A percentile compares a stretch with the other conserved stretches of the same genome.
phyloP scores from a whole-genome alignment of 1,284 basidiomycete genomes.

The Anthracocystis setariae region DNA sequence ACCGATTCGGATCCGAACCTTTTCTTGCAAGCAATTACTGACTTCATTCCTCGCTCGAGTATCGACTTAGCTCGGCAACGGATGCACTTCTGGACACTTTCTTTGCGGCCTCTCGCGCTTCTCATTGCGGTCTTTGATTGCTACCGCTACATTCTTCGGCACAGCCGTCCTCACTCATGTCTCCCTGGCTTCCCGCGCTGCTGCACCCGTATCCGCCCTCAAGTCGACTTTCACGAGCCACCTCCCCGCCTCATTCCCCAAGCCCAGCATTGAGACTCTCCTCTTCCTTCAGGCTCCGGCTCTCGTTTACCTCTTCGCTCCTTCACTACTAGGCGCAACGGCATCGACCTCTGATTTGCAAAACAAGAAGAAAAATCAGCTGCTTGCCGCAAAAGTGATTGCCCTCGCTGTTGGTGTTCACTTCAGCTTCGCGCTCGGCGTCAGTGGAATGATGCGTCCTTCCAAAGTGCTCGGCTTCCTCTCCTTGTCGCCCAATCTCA shows the following conservation, averaged over 20 bases:
- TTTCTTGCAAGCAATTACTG: background rate
- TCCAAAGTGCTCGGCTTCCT: constrained; percentile 31
- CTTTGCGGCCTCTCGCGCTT: constrained; percentile 63
- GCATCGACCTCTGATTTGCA: background rate
- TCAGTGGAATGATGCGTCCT: constrained; percentile 64
- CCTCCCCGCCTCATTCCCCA: constrained; percentile 20
- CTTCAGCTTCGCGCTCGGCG: constrained; percentile 62
- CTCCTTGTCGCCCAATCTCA: constrained; percentile 15
- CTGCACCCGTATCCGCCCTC: background rate
- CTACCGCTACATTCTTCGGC: constrained; percentile 63
- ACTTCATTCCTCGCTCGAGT: background rate
- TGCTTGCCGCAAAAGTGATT: constrained; percentile 40
- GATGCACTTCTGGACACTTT: constrained; percentile 66
- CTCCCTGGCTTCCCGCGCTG: constrained; percentile 9
- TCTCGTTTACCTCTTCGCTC: constrained; percentile 37
- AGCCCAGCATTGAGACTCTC: constrained; percentile 32
- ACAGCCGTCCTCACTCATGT: constrained; percentile 59
- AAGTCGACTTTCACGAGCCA: constrained; percentile 7
- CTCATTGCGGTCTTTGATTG: constrained; percentile 57
- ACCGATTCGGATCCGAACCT: background rate
- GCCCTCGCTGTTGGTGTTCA: constrained; percentile 58
- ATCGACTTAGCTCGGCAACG: constrained; percentile 53
- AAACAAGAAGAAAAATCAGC: constrained; percentile 8
- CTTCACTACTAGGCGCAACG: constrained; percentile 8
- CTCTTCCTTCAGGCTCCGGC: constrained; percentile 53